Evolutionary conservation across 306 rosid genomes (phyloP), one percentile per base, ranked within the genome.

Genomic region (Neltuma alba): DNA sequence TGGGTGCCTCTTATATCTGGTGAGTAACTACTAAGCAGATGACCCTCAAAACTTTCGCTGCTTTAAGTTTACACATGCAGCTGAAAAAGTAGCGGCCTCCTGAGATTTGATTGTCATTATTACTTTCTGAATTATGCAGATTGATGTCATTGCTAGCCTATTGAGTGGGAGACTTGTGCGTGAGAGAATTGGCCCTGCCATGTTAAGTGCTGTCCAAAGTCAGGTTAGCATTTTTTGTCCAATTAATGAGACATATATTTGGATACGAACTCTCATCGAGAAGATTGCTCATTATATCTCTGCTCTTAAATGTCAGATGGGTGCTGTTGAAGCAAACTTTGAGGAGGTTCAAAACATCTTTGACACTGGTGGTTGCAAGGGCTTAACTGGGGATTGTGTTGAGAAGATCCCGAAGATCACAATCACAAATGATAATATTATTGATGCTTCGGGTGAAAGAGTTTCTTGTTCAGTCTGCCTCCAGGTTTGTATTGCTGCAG

Each of bases 171-270:
- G 99, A 80, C 82, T 96, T 23, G 99, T 96, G 62, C 99, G 99
- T 0, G 99, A 96, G 86, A 87, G 97, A 83, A 96, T 96, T 8
- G 98, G 99, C 78, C 99, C 98, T 0, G 99, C 99, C 62, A 96
- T 96, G 97, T 89, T 96, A 71, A 96, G 98, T 80, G 99, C 99
- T 11, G 99, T 96, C 30, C 99, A 96, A 85, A 96, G 98, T 82
- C 99, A 93, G 98, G 99, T 96, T 89, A 37, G 15, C n/a, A 65
- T 72, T 83, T 67, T 80, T 70, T 10, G n/a, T n/a, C 38, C 7
- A 48, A 50, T 25, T 34, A 52, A 68, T 52, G 71, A 61, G 34
- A 42, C 62, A 70, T 75, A 34, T 58, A 34, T 70, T 70, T 80
- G n/a, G 16, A 48, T 63, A 20, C 72, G 64, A 52, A 30, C 66